Conservation (phyloP, 768 basidiomycete species). For the Rubroboletus pulcherrimus region DNA sequence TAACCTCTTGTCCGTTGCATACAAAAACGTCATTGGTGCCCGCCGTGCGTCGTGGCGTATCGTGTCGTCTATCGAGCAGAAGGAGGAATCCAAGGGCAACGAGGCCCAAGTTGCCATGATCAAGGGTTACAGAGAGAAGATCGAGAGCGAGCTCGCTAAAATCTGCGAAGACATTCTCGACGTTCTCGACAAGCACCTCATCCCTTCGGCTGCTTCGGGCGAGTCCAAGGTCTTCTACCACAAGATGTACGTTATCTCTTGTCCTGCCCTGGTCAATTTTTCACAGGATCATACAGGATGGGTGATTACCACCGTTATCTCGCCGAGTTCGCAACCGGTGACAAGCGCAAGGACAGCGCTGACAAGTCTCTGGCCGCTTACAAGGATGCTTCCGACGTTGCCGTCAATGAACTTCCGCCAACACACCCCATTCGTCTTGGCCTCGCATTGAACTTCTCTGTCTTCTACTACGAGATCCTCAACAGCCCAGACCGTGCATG, state of each 20-base stretch:
- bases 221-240: constrained; percentile 99
- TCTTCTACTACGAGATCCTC: constrained; percentile 99
- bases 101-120: constrained; percentile 96
- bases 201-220: constrained; percentile 92
- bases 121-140: constrained; percentile 97
- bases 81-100: constrained; percentile 98
- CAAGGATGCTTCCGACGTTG: constrained; percentile 97
- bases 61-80: constrained; percentile 97
- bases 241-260: constrained; percentile 73
- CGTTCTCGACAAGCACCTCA: constrained; percentile 96
- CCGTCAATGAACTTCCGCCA: constrained; percentile 90
- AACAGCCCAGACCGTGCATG: constrained; percentile 98
- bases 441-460: constrained; percentile 98
- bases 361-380: constrained; percentile 97
- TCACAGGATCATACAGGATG: constrained; percentile 61
- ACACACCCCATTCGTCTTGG: constrained; percentile 99
- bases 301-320: constrained; percentile 99
- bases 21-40: constrained; percentile 99
- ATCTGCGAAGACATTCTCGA: constrained; percentile 99
- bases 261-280: not conserved
- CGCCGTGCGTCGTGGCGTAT: constrained; percentile 98
- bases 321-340: constrained; percentile 96
- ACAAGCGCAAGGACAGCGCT: constrained; percentile 94
- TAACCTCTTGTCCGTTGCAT: constrained; percentile 95
- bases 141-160: constrained; percentile 93